Evolutionary conservation across 257 asterid genomes (phyloP).

Genomic region (Solanum okadae): DNA sequence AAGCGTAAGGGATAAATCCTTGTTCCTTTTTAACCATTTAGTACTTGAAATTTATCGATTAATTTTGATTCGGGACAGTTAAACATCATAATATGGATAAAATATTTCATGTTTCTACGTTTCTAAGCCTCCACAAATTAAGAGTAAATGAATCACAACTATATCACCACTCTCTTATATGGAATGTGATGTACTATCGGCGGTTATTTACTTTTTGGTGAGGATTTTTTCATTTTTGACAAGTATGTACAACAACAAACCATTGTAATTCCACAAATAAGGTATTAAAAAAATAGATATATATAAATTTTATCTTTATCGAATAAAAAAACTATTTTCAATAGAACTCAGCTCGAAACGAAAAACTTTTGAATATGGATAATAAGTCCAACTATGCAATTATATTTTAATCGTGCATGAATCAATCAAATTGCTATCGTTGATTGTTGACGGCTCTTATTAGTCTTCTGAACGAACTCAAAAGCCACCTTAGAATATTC

Average conservation of each 20-base stretch:
- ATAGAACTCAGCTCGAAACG: accelerated
- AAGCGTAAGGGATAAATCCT: neutral
- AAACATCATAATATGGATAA: neutral
- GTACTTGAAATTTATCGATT: neutral
- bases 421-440: neutral
- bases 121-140: neutral
- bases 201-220: too few relatives aligned
- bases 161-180: neutral
- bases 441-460: neutral
- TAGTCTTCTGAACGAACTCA: neutral
- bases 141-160: neutral
- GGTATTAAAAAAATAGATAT: neutral
- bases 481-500: neutral
- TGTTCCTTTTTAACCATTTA: neutral
- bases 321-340: neutral
- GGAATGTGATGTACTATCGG: neutral
- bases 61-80: neutral
- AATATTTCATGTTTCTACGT: neutral
- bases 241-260: neutral
- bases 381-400: neutral
- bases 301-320: neutral
- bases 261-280: too few relatives aligned
- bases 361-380: neutral
- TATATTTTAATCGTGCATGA: neutral
- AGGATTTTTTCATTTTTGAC: neutral